Conservation (phyloP, 176 grass and related monocot species). For the Aegilops umbellulata region DNA sequence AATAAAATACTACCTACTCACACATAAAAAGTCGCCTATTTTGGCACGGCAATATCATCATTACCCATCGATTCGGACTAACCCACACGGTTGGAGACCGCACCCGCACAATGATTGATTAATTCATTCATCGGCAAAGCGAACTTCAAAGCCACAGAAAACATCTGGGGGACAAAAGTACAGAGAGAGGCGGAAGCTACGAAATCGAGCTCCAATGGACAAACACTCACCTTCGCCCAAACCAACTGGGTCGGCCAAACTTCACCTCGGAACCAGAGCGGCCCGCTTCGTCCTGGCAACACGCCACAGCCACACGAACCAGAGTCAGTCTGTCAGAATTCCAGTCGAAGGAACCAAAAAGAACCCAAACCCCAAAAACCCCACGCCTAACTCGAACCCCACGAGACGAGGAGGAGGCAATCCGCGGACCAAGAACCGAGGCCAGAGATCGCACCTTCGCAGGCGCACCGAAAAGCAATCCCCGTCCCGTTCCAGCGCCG, state of each 20-base stretch:
- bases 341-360: conserved; percentile 6
- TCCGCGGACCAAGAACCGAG: conserved; percentile 7
- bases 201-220: background rate
- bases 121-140: background rate
- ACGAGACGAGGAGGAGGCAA: background rate
- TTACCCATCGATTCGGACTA: background rate
- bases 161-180: background rate
- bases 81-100: background rate
- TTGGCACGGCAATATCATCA: background rate
- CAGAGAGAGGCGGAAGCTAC: background rate
- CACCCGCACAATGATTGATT: conserved; percentile 8
- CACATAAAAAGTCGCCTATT: background rate
- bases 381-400: background rate
- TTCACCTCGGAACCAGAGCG: background rate
- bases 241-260: background rate
- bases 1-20: background rate
- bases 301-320: background rate
- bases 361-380: conserved; percentile 28
- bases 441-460: background rate
- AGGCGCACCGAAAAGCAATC: background rate
- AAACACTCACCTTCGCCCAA: background rate
- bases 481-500: background rate
- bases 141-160: background rate
- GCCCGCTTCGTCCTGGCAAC: background rate
- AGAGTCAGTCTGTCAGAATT: conserved; percentile 11